Percentiles rank a stretch among this genome's conserved stretches.
Evolutionary conservation across 306 rosid species (phyloP).

Genomic region (Medicago arabica): DNA sequence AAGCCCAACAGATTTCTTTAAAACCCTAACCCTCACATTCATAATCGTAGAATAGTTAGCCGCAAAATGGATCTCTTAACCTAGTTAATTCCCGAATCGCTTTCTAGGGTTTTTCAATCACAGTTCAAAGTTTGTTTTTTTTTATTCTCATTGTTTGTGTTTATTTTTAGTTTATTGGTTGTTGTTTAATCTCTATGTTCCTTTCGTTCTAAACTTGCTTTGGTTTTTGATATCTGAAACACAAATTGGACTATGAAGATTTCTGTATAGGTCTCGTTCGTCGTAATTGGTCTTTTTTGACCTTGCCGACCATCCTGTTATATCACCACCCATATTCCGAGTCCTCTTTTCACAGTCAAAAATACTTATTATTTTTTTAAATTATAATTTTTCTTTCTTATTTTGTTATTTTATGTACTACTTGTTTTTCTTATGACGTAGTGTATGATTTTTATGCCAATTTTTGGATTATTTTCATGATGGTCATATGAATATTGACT

Average conservation of each 20-base stretch:
- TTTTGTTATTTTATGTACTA: background rate
- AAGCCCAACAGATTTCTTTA: background rate
- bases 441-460: background rate
- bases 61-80: background rate
- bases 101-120: background rate
- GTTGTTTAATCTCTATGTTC: background rate
- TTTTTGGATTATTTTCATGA: background rate
- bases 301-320: slow-evolving; percentile 98
- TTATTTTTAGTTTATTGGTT: background rate
- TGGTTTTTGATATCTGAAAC: background rate
- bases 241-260: slow-evolving; percentile 61
- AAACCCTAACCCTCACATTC: slow-evolving; percentile 43
- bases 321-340: slow-evolving; percentile 97
- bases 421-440: background rate
- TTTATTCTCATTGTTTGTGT: background rate
- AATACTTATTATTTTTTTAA: background rate
- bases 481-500: background rate
- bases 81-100: too few relatives aligned
- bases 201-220: background rate
- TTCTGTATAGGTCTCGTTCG: slow-evolving; percentile 85
- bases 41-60: background rate
- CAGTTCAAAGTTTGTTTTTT: background rate
- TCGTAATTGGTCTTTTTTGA: slow-evolving; percentile 72
- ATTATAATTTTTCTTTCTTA: background rate
- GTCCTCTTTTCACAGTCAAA: slow-evolving; percentile 41